A percentile compares a stretch with the other conserved stretches of the same genome.
phyloP scores from a whole-genome alignment of 2,329 filamentous ascomycete genomes.

The Xylariaceae sp. region DNA sequence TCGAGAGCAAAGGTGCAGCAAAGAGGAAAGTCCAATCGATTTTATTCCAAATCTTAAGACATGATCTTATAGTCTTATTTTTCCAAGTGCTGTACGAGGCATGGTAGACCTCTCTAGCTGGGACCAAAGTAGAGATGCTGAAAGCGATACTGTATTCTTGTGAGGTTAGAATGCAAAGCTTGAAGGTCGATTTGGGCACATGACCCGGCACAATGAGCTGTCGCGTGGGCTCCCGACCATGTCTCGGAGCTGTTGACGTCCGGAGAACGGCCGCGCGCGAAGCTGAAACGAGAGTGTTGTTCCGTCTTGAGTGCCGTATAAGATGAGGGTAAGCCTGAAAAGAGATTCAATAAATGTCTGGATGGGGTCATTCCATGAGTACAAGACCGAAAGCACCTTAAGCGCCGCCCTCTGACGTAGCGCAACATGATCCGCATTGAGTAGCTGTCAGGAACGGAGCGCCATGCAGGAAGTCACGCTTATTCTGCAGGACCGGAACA shows the following conservation, averaged over 20 bases:
- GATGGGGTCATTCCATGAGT: background rate
- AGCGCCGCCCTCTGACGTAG: background rate
- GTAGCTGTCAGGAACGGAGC: background rate
- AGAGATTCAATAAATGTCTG: background rate
- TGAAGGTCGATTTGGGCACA: background rate
- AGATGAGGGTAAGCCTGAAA: background rate
- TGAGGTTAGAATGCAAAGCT: background rate
- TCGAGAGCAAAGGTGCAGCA: background rate
- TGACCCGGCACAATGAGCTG: background rate
- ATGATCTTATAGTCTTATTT: background rate
- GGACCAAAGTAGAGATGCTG: background rate
- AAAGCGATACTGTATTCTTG: background rate
- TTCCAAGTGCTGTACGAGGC: background rate
- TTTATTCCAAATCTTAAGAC: background rate
- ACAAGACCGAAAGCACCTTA: background rate
- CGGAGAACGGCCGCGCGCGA: background rate
- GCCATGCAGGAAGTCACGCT: background rate
- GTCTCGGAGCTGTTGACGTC: too few relatives aligned
- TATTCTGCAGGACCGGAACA: too few relatives aligned
- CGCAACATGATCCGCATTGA: too few relatives aligned
- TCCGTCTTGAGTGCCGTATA: background rate
- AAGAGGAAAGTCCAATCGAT: background rate
- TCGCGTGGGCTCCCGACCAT: background rate
- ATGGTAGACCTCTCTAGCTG: background rate
- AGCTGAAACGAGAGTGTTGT: background rate